A percentile compares a stretch with the other conserved stretches of the same genome.
Conservation (phyloP, 177 flowering plant species). For the Vitis hybrid region DNA sequence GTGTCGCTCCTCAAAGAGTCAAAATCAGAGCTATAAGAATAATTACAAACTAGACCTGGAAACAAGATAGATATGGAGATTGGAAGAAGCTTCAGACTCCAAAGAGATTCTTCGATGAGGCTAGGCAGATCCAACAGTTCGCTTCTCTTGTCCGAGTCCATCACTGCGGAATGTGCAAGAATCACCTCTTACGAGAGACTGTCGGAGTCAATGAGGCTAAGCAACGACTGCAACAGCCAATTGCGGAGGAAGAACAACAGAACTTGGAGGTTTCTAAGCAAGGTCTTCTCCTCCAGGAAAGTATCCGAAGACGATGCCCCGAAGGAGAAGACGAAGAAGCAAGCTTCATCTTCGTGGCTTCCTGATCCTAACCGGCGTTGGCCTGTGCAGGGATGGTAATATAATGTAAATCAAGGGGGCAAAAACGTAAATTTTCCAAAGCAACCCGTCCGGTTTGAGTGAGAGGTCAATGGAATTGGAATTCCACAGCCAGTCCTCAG, state of each 20-base stretch:
- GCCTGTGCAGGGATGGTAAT: slow-evolving; percentile 40
- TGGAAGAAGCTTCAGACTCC: slow-evolving; percentile 19
- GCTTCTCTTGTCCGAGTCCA: slow-evolving; percentile 18
- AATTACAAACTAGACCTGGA: no score
- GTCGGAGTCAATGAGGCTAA: slow-evolving; percentile 17
- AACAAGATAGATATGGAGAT: slow-evolving; percentile 11
- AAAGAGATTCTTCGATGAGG: neutral
- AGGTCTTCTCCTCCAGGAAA: slow-evolving; percentile 8
- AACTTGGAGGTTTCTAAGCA: slow-evolving; percentile 6
- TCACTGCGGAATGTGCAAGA: slow-evolving; percentile 18
- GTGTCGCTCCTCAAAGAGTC: no score
- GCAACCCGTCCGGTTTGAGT: no score
- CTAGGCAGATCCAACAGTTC: slow-evolving; percentile 14
- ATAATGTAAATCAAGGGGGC: neutral
- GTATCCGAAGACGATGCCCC: neutral
- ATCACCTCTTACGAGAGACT: slow-evolving; percentile 28
- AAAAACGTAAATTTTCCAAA: no score
- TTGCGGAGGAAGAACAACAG: neutral
- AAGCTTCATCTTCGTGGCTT: slow-evolving; percentile 24
- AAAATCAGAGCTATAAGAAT: no score
- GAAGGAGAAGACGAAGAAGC: slow-evolving; percentile 12
- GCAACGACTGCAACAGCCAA: neutral
- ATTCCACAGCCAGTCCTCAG: no score
- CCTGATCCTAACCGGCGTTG: slow-evolving; percentile 29
- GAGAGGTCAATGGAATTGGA: no score